Base-by-base conservation (phyloP, 768 basidiomycete genomes). In the Russula griseocarnosa region DNA sequence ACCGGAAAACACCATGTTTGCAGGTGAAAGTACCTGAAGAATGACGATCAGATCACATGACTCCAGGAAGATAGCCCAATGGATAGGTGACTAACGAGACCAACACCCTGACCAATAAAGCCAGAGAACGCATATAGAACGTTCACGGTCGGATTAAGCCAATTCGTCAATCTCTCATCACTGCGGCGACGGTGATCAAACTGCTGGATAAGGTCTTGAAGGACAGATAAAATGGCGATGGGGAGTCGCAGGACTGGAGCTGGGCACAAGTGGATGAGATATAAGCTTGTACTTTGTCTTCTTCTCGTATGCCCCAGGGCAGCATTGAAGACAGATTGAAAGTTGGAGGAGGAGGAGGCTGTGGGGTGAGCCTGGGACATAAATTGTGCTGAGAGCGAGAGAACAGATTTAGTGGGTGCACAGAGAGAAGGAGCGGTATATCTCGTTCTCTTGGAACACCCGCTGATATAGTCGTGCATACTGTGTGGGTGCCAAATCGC, bases 161-260 rank as follows among this genome's bases (percentile, higher is more conserved):
- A 54, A 5, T 38, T 63, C 36, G 24, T 30, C 5, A 58, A 13
- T 34, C 24, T 63, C 20, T 54, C 30, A 26, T 53, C 30, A 3
- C 10, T 26, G 3, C 24, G 9, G 2, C 34, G 50, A 47, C 9
- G 14, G 7, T 36, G 42, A 16, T 63, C 42, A 18, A 54, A 58
- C 9, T 34, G 22, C 5, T 54, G 32, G 11, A 53, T 18, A 7
- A 53, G 50, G 8, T 11, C 57, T 36, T 53, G 50, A 38, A 63
- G 56, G 0, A 63, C 20, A 11, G 24, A 42, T 1, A 47, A 5
- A 16, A 63, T 30, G 5, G 34, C 57, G 16, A 40, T 24, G 32
- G 50, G 1, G 62, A 59, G 13, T 63, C 28, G 22, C 62, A 63
- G 8, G 34, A n/a, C 30, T 38, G 42, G 0, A 63, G 18, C 13